These are phyloP conservation scores for Potentilla sterilis DNA, from an alignment of 306 rosid genomes.

Conservation along the genomic window DNA sequence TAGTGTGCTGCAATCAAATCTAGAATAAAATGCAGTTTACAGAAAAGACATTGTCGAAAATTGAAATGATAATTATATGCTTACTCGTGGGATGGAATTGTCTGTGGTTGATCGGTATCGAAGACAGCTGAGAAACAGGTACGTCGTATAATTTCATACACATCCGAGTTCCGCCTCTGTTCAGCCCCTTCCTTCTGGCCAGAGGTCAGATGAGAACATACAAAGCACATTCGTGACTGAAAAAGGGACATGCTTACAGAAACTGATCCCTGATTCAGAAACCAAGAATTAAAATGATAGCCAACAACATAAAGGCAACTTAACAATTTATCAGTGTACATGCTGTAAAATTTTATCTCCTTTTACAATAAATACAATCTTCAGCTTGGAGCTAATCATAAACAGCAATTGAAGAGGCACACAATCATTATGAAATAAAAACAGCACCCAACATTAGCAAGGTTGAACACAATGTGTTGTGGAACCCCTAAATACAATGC, in stretches of 20 bases:
- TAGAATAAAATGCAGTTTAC: neutral
- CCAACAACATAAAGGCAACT: slow-evolving; percentile 18
- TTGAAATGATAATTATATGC: slow-evolving; percentile 24
- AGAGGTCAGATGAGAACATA: slow-evolving; percentile 93
- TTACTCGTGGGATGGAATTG: slow-evolving; percentile 91
- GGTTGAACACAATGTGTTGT: neutral
- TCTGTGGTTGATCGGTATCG: slow-evolving; percentile 70
- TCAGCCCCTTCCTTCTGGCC: slow-evolving; percentile 91
- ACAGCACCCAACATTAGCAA: neutral
- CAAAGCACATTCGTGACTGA: slow-evolving; percentile 88
- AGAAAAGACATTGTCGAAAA: neutral
- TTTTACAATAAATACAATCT: slow-evolving; percentile 17
- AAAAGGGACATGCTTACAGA: slow-evolving; percentile 90
- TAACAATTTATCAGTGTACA: slow-evolving; percentile 20
- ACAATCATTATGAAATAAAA: neutral
- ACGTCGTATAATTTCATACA: slow-evolving; percentile 72
- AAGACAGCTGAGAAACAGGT: slow-evolving; percentile 75
- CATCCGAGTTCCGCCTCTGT: slow-evolving; percentile 80
- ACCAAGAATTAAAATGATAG: slow-evolving; percentile 25
- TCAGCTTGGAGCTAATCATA: slow-evolving; percentile 14
- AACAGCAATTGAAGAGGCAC: slow-evolving; percentile 12
- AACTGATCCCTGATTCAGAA: slow-evolving; percentile 81
- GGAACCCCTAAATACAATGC: neutral
- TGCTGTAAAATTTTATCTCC: neutral
- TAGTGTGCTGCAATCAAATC: neutral